Evolutionary conservation across 108 stramenopile species (phyloP), one percentile per base, ranked within the genome.

Genomic region (Mayamaea pseudoterrestris): DNA sequence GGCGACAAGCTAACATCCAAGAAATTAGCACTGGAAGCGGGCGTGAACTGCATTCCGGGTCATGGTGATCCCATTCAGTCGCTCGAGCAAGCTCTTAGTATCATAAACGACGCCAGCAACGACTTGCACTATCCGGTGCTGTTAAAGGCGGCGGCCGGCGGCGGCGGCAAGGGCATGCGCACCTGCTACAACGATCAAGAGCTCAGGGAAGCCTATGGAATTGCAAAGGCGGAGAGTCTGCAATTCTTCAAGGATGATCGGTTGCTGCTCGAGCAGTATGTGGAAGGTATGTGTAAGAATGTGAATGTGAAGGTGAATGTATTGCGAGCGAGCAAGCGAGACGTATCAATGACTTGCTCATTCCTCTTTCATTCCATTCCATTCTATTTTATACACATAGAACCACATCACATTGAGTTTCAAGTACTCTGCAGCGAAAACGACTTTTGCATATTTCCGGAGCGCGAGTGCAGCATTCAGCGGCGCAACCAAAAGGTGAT

Each of bases 161-260:
- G 98, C 0, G 98, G 98, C 3, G 98, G 98, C 35, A 99, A 99
- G 69, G 98, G 98, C 5, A 99, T 99, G 98, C 73, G 98, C 29
- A 78, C 96, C 17, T 93, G 93, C 42, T 69, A 61, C 56, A 73
- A 76, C 50, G 94, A 90, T 44, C 20, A 16, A 1, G 67, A 68
- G 27, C 62, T 68, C 50, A 79, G 89, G 44, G 95, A 98, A 72
- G 90, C 96, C n/a, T n/a, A n/a, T n/a, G n/a, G n/a, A n/a, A n/a
- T n/a, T n/a, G n/a, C n/a, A n/a, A n/a, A n/a, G n/a, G 56, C 60
- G 17, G 61, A 54, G 6, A 69, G 77, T 57, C n/a, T n/a, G n/a
- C n/a, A n/a, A n/a, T n/a, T n/a, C n/a, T 99, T 99, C 71, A 90
- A 83, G 6, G 93, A 97, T 60, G 86, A 88, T 61, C 80, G 93